Conservation (phyloP, 2,329 filamentous ascomycete genomes). For the Didymellaceae sp. region DNA sequence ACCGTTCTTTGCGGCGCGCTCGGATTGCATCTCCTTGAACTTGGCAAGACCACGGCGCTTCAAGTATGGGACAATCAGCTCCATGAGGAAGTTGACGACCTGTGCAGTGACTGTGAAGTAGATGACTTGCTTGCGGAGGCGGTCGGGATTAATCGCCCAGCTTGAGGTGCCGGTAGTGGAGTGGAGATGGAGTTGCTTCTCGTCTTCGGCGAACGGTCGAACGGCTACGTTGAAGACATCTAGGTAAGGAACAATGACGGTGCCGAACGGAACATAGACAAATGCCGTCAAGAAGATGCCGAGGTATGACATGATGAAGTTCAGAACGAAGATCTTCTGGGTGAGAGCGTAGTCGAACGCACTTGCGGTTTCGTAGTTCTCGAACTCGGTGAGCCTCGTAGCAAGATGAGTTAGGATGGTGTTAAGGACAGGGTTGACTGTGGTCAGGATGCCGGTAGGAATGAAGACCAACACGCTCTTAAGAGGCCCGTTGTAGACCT, state of each 20-base stretch:
- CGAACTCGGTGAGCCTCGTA: conserved; percentile 76
- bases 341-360: conserved; percentile 84
- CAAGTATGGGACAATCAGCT: conserved; percentile 82
- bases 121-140: conserved; percentile 89
- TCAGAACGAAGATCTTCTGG: conserved; percentile 92
- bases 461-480: conserved; percentile 85
- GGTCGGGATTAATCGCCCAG: conserved; percentile 82
- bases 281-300: conserved; percentile 87
- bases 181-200: conserved; percentile 67
- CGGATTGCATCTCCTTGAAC: conserved; percentile 74
- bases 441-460: conserved; percentile 85
- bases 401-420: conserved; percentile 78
- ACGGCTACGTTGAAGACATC: conserved; percentile 80
- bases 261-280: conserved; percentile 91
- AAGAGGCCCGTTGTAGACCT: conserved; percentile 88
- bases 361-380: conserved; percentile 92
- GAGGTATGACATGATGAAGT: conserved; percentile 95
- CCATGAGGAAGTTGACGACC: conserved; percentile 83
- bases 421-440: conserved; percentile 78
- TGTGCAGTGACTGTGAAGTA: conserved; percentile 96
- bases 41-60: conserved; percentile 81
- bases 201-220: conserved; percentile 75
- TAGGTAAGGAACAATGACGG: conserved; percentile 81
- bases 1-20: conserved; percentile 63
- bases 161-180: conserved; percentile 55